phyloP scores from a whole-genome alignment of 345 rosid species.

The Citrus sinensis region DNA sequence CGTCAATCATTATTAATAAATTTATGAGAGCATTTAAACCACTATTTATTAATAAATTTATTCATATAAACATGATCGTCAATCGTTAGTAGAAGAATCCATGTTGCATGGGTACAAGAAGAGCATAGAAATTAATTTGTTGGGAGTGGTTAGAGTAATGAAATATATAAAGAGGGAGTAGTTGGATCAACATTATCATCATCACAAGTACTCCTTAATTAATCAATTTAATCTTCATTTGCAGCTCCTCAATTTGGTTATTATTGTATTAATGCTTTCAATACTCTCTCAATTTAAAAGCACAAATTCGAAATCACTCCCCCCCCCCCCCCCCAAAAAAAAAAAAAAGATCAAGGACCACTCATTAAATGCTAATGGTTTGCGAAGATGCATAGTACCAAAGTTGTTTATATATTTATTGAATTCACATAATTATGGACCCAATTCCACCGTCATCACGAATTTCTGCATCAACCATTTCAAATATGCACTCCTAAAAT shows the following conservation, averaged over 20 bases:
- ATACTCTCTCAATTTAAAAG: not conserved
- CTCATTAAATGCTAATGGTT: not conserved
- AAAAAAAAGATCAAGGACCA: not conserved
- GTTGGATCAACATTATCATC: not conserved
- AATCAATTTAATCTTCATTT: not conserved
- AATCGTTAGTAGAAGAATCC: not conserved
- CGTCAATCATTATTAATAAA: too few relatives aligned
- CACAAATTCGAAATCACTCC: too few relatives aligned
- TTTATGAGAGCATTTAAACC: not conserved
- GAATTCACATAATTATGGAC: not conserved
- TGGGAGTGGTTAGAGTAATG: not conserved
- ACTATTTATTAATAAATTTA: not conserved
- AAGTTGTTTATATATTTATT: not conserved
- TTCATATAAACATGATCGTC: not conserved
- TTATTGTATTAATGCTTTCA: not conserved
- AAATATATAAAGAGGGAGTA: not conserved
- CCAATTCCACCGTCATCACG: not conserved
- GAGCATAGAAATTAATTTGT: not conserved
- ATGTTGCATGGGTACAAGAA: not conserved
- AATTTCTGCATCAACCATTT: not conserved
- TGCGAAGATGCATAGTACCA: not conserved
- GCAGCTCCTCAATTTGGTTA: not conserved
- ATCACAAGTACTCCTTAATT: not conserved
- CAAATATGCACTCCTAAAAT: too few relatives aligned
- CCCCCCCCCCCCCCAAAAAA: rapidly evolving